These are phyloP conservation scores for Crassisporium funariophilum DNA, from an alignment of 768 basidiomycete species.

Conservation along the genomic window DNA sequence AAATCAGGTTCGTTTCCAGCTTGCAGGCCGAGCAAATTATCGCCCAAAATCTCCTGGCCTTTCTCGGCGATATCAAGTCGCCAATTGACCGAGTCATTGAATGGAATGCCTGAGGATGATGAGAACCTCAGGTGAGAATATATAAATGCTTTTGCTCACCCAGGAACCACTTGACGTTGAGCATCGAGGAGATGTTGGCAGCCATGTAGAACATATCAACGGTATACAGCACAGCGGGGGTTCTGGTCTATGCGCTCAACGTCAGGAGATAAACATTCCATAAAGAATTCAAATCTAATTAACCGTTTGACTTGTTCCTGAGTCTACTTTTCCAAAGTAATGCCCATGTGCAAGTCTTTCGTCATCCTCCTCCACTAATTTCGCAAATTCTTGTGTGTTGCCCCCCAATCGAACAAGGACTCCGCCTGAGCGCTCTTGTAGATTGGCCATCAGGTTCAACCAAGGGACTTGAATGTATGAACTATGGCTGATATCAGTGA, in stretches of 20 bases:
- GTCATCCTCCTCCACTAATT: constrained; percentile 48
- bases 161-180: constrained; percentile 68
- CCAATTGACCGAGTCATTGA: constrained; percentile 63
- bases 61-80: constrained; percentile 55
- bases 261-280: not conserved
- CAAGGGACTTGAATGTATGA: constrained; percentile 60
- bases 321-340: constrained; percentile 28
- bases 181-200: constrained; percentile 55
- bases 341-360: constrained; percentile 46
- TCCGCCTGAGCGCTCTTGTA: constrained; percentile 60
- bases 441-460: constrained; percentile 73
- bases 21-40: constrained; percentile 66
- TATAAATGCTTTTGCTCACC: constrained; percentile 30
- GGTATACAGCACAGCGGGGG: constrained; percentile 67
- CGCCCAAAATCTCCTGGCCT: constrained; percentile 64
- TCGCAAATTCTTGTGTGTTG: constrained; percentile 74
- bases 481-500: constrained; percentile 29
- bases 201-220: constrained; percentile 68
- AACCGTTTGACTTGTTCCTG: constrained; percentile 24
- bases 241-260: constrained; percentile 59
- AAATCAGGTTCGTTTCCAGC: constrained; percentile 83
- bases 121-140: not conserved
- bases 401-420: constrained; percentile 74
- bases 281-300: constrained; percentile 3
- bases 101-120: constrained; percentile 46